Evolutionary conservation across 768 basidiomycete species (phyloP).

Genomic region (Hemileccinum rubropunctum): DNA sequence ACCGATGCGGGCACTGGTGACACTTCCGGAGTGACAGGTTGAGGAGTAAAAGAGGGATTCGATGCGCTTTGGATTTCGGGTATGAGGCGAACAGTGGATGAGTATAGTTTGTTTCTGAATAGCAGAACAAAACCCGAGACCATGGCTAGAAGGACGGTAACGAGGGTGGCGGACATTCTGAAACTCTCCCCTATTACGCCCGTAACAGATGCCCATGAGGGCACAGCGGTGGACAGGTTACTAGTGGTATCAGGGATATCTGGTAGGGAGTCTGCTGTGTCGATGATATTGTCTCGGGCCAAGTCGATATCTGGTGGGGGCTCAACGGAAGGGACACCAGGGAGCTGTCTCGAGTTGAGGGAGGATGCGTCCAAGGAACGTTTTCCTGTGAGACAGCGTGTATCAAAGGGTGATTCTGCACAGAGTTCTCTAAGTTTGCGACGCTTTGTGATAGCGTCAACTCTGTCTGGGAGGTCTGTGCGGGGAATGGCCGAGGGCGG

Average conservation of each 20-base stretch:
- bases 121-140: slow-evolving; percentile 24
- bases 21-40: not conserved
- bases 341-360: slow-evolving; percentile 56
- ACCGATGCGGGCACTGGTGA: not conserved
- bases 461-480: slow-evolving; percentile 36
- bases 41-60: not conserved
- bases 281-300: slow-evolving; percentile 7
- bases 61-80: slow-evolving; percentile 1
- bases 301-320: slow-evolving; percentile 25
- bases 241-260: slow-evolving; percentile 16
- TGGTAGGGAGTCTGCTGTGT: slow-evolving; percentile 14
- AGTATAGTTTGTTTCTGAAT: slow-evolving; percentile 23
- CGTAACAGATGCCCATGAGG: slow-evolving; percentile 16
- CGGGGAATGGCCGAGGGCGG: slow-evolving; percentile 29
- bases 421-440: slow-evolving; percentile 45
- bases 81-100: not conserved
- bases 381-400: slow-evolving; percentile 63
- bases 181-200: slow-evolving; percentile 13
- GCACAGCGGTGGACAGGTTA: slow-evolving; percentile 10
- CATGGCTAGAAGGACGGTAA: slow-evolving; percentile 23
- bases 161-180: slow-evolving; percentile 13
- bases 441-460: slow-evolving; percentile 45
- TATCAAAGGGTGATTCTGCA: slow-evolving; percentile 40
- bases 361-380: slow-evolving; percentile 46
- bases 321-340: slow-evolving; percentile 48